phyloP scores from a whole-genome alignment of 2,329 filamentous ascomycete species.

The Arthroderma sp. region DNA sequence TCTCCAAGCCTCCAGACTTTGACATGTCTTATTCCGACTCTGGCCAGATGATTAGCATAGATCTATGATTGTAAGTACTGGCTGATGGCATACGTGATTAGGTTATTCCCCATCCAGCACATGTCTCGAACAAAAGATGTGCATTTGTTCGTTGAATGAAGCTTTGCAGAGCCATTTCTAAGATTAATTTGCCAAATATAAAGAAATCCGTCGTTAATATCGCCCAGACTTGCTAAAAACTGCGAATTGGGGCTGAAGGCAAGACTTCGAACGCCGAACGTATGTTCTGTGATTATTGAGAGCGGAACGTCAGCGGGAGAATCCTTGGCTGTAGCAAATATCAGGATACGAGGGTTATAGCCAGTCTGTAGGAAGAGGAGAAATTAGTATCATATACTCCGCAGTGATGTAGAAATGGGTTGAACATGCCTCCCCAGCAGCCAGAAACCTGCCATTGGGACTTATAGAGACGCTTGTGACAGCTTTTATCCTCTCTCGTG shows the following conservation, averaged over 20 bases:
- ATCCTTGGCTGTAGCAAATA: constrained; percentile 71
- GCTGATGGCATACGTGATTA: constrained; percentile 54
- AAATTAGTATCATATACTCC: constrained; percentile 6
- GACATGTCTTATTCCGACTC: constrained; percentile 73
- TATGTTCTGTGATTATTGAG: constrained; percentile 77
- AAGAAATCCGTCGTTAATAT: constrained; percentile 83
- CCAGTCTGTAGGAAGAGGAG: constrained; percentile 51
- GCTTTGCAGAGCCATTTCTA: constrained; percentile 64
- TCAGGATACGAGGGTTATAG: constrained; percentile 78
- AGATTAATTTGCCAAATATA: constrained; percentile 81
- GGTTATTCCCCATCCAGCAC: constrained; percentile 73
- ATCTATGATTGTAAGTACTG: background rate
- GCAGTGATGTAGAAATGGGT: background rate
- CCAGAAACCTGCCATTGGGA: constrained; percentile 72
- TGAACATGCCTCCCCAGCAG: constrained; percentile 63
- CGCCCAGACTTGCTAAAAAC: constrained; percentile 77
- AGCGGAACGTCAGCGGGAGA: constrained; percentile 68
- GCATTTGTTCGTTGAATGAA: constrained; percentile 84
- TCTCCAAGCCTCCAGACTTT: constrained; percentile 88
- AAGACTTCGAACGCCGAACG: constrained; percentile 74
- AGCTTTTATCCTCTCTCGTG: constrained; percentile 84
- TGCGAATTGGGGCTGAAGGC: constrained; percentile 80
- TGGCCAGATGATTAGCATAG: constrained; percentile 8
- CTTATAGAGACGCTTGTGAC: constrained; percentile 85
- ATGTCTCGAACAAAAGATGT: constrained; percentile 77